Evolutionary conservation across 371 early-diverging fungal genomes (phyloP).

Genomic region (Lichtheimia hyalospora): DNA sequence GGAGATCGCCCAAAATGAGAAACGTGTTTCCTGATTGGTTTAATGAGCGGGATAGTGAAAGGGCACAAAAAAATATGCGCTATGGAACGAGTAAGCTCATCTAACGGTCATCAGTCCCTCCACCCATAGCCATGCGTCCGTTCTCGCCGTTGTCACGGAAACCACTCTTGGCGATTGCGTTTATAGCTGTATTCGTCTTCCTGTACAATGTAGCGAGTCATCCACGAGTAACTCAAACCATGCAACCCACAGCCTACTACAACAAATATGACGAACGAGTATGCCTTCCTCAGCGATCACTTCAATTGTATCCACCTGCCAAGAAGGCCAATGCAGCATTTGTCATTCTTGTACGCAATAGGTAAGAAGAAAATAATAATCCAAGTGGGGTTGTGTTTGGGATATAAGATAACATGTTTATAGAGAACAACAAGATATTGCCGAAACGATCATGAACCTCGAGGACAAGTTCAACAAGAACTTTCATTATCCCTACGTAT

Average conservation of each 20-base stretch:
- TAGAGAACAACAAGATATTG: slow-evolving; percentile 45
- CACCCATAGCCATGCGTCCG: slow-evolving; percentile 19
- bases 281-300: slow-evolving; percentile 42
- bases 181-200: slow-evolving; percentile 31
- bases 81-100: no score
- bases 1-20: no score
- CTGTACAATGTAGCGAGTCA: slow-evolving; percentile 47
- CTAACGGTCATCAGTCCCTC: neutral
- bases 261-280: slow-evolving; percentile 45
- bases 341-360: slow-evolving; percentile 50
- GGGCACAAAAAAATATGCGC: no score
- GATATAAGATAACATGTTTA: slow-evolving; percentile 2
- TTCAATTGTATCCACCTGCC: slow-evolving; percentile 35
- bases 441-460: slow-evolving; percentile 38
- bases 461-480: slow-evolving; percentile 52
- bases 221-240: slow-evolving; percentile 35
- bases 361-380: slow-evolving; percentile 18
- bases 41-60: no score
- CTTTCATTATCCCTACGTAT: slow-evolving; percentile 51
- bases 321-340: slow-evolving; percentile 52
- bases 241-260: slow-evolving; percentile 50
- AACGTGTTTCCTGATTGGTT: no score
- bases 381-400: neutral
- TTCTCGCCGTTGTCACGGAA: slow-evolving; percentile 37
- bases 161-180: slow-evolving; percentile 29